Base-by-base conservation (phyloP, 208 protist species). In the Angomonas deanei region DNA sequence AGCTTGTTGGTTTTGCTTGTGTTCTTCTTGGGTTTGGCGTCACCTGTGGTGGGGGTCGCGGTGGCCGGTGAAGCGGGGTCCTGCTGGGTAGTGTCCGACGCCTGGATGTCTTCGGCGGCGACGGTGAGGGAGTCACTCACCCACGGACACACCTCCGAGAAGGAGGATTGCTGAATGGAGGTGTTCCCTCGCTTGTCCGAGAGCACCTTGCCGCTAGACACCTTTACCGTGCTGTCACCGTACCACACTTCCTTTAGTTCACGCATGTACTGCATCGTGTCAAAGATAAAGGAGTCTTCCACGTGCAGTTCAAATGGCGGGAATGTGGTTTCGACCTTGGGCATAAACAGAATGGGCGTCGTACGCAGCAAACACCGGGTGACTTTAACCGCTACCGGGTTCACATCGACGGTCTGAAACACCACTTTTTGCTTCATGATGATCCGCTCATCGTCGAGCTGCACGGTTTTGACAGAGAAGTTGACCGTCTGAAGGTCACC, bases 281-380 rank as follows among this genome's bases (percentile, higher is more conserved):
- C 76, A 53, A 72, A 82, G 32, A 92, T 50, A 69, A 88, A 88
- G 50, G 74, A 72, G 61, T 92, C 86, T 65, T 89, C 86, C 11
- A 92, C 23, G 69, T 92, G 86, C 24, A 90, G 34, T 46, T 89
- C 82, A 23, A 88, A 19, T 5, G 86, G 78, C 8, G 60, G 62
- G n/a, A 83, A 23, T 21, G 59, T 30, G 6, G 80, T 34, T 5
- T 64, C 53, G 28, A 83, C 60, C 3, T 71, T 26, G 3, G 80
- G 78, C 74, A 78, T 69, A 59, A 70, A 80, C 15, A 92, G 21
- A 30, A 92, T 67, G n/a, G 86, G 86, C 32, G 86, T 80, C 15
- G 60, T 68, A 38, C 82, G 80, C 26, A 82, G 59, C 48, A 89
- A 53, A 42, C 76, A 70, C 8, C 86, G 82, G 52, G 72, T 70